Base-by-base conservation (phyloP, 2,329 filamentous ascomycete species). In the Paramyrothecium roridum region DNA sequence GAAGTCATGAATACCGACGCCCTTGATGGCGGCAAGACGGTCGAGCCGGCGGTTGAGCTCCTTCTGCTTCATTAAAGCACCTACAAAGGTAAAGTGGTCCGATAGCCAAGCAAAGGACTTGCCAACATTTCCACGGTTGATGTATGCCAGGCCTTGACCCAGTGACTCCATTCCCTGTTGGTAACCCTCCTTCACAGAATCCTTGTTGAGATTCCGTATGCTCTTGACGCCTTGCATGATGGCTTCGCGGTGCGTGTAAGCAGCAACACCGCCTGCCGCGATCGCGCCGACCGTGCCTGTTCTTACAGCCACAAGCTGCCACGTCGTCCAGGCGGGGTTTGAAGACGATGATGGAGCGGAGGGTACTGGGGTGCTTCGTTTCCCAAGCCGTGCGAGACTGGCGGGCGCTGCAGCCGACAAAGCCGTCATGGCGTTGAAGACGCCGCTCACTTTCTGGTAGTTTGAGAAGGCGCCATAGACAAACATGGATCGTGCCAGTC, bases 31-130 rank as follows among this genome's bases (percentile, higher is more conserved):
- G 0, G 82, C 81, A 52, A 93, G 75, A 53, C 83, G 78, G 56
- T 84, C 81, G 3, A 96, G 75, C 17, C 92, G 81, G 47, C 82
- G 80, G 54, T 81, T 83, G 57, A 96, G 74, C 63, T 95, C 89
- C 34, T 87, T 85, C 17, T 85, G 84, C 53, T 89, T 87, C 61
- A 91, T 81, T 2, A 96, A 79, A 48, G 89, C 87, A 0, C 91
- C 90, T 1, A 96, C 88, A 64, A 96, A 96, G 37, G 91, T 90
- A 52, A 96, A 83, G 70, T 96, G 92, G 17, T 88, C 89, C 0
- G 87, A 86, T 3, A 93, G 84, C 86, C 91, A 96, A 19, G 80
- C 82, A 61, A 91, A 88, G 1, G 90, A 90, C 54, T 85, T 81
- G 2, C 86, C 86, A 2, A 84, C 80, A 46, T 80, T 83, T 16